Evolutionary conservation across 2,329 filamentous ascomycete genomes (phyloP).

Genomic region (Fusarium buharicum): DNA sequence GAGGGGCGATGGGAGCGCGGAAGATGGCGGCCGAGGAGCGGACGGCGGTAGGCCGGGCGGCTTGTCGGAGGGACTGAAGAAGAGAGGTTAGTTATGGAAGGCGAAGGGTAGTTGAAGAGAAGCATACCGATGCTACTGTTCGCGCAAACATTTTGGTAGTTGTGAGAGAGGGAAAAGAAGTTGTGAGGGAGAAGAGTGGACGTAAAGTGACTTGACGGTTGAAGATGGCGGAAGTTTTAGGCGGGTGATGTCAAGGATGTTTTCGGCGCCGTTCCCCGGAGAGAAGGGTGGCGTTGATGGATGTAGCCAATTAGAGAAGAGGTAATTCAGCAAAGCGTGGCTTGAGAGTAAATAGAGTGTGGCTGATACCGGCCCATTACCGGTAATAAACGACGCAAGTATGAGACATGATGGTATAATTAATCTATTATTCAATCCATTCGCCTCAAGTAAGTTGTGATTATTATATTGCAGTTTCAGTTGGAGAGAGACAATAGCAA

Average conservation of each 20-base stretch:
- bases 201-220: slow-evolving; percentile 15
- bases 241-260: slow-evolving; percentile 45
- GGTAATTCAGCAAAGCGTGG: slow-evolving; percentile 25
- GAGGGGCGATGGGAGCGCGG: slow-evolving; percentile 41
- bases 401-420: neutral
- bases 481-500: slow-evolving; percentile 27
- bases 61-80: slow-evolving; percentile 51
- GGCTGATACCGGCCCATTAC: slow-evolving; percentile 10
- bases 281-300: slow-evolving; percentile 27
- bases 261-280: slow-evolving; percentile 33
- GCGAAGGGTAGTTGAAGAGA: neutral
- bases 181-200: slow-evolving; percentile 21
- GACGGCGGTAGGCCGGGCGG: slow-evolving; percentile 50
- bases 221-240: slow-evolving; percentile 31
- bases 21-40: slow-evolving; percentile 41
- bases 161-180: slow-evolving; percentile 22
- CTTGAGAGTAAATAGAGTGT: neutral
- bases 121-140: slow-evolving; percentile 43
- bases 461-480: neutral
- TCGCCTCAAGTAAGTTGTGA: too few species aligned
- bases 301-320: slow-evolving; percentile 34
- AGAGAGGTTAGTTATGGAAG: slow-evolving; percentile 11
- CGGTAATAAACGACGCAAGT: slow-evolving; percentile 8
- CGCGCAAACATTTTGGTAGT: slow-evolving; percentile 42
- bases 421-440: neutral